Percentiles rank a stretch among this genome's conserved stretches.
These are phyloP conservation scores for Ogataea paraovalis DNA, from an alignment of 805 yeast genomes.

Conservation along the genomic window DNA sequence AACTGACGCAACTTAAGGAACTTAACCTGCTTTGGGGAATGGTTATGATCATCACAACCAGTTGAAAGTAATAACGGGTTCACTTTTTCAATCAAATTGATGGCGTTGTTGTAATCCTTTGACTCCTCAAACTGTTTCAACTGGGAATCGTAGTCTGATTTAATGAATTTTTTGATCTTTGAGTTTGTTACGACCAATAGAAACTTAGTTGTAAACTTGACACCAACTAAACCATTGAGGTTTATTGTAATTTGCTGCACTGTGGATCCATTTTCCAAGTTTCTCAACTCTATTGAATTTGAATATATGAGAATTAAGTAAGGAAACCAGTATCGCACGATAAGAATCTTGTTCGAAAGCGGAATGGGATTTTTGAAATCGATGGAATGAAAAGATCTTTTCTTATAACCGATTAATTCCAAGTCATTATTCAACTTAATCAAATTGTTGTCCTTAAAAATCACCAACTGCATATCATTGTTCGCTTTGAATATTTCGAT, in stretches of 20 bases:
- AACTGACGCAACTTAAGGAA: slow-evolving; percentile 39
- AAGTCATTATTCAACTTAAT: slow-evolving; percentile 21
- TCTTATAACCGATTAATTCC: slow-evolving; percentile 17
- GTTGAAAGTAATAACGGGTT: slow-evolving; percentile 23
- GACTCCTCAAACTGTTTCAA: slow-evolving; percentile 28
- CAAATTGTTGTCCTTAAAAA: slow-evolving; percentile 23
- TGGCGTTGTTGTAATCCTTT: slow-evolving; percentile 39
- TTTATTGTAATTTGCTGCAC: slow-evolving; percentile 28
- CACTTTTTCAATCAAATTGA: slow-evolving; percentile 36
- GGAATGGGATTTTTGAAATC: slow-evolving; percentile 21
- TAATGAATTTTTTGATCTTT: slow-evolving; percentile 25
- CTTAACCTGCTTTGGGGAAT: slow-evolving; percentile 28
- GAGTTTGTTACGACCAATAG: slow-evolving; percentile 29
- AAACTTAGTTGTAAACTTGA: slow-evolving; percentile 23
- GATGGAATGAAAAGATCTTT: slow-evolving; percentile 7
- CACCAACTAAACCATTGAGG: slow-evolving; percentile 8
- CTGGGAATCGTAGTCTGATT: slow-evolving; percentile 31
- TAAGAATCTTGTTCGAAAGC: slow-evolving; percentile 2
- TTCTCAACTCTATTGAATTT: slow-evolving; percentile 35
- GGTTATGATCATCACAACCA: slow-evolving; percentile 7
- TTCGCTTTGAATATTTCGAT: slow-evolving; percentile 20
- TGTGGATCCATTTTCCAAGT: slow-evolving; percentile 32
- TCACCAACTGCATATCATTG: slow-evolving; percentile 23
- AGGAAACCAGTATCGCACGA: slow-evolving; percentile 36
- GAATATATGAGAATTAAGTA: slow-evolving; percentile 32